Base-by-base conservation (phyloP, 2,329 filamentous ascomycete genomes). In the Beauveria pseudobassiana region DNA sequence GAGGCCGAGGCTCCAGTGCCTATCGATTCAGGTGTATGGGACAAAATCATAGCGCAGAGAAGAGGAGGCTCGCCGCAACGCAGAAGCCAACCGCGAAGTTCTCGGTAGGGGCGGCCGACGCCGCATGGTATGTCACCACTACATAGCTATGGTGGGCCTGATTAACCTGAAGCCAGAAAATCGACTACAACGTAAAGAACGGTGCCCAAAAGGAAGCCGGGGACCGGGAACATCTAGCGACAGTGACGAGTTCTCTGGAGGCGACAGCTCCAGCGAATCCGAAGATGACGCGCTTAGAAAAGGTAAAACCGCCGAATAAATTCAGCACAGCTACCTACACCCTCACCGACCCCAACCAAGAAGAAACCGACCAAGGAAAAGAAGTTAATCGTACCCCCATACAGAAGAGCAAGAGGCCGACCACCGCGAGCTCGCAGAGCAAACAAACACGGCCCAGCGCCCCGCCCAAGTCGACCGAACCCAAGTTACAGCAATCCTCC, bases 31-130 rank as follows among this genome's bases (percentile, higher is more conserved):
- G 87, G 85, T 42, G 85, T 96, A 0, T 99, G 96, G 96, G 92
- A 96, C 59, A 88, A 87, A 67, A 97, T 99, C 63, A 79, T 99
- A 42, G 86, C 87, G 59, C 85, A 96, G 70, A 87, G 91, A 96
- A 73, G 86, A 84, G 48, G 86, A 88, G 60, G 93, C 92, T 3
- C 82, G 84, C n/a, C 85, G 85, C 61, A 87, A 92, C 68, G 86
- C 87, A 8, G 86, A 86, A 40, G 80, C 71, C 18, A 85, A 87
- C 63, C 81, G 86, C 54, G 85, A 96, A 71, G 84, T 84, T n/a
- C 84, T 97, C 53, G 95, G 95, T 12, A 86, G 95, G 63, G 95
- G 95, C 45, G 90, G 91, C 65, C 84, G 95, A 66, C 86, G 87
- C 65, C 84, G 89, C 64, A 69, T 66, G 56, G 75, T 76, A 64